Percentiles rank a stretch among this genome's conserved stretches.
Evolutionary conservation across 352 stramenopile species (phyloP).

Genomic region (Pythium inflatum): DNA sequence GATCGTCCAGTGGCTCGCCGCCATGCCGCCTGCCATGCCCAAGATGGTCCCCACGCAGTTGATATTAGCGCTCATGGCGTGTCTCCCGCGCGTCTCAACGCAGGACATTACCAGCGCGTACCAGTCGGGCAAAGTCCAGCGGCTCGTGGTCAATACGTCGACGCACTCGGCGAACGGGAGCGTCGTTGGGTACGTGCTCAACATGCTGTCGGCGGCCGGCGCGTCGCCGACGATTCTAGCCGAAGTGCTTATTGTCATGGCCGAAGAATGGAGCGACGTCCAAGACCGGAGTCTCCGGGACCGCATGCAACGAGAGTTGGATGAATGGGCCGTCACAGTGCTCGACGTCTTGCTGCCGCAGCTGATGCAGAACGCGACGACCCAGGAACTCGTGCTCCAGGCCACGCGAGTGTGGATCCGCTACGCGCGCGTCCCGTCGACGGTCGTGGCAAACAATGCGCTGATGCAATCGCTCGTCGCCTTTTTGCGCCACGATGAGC

Average conservation of each 20-base stretch:
- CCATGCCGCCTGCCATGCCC: slow-evolving; percentile 37
- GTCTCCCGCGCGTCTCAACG: slow-evolving; percentile 49
- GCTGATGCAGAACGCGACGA: slow-evolving; percentile 70
- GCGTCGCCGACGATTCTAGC: slow-evolving; percentile 48
- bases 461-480: slow-evolving; percentile 67
- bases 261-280: slow-evolving; percentile 65
- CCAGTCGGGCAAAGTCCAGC: slow-evolving; percentile 18
- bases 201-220: slow-evolving; percentile 44
- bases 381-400: slow-evolving; percentile 62
- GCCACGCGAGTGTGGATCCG: slow-evolving; percentile 69
- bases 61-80: slow-evolving; percentile 66
- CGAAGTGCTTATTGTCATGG: slow-evolving; percentile 68
- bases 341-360: slow-evolving; percentile 73
- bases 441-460: slow-evolving; percentile 60
- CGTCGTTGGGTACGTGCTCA: slow-evolving; percentile 64
- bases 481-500: slow-evolving; percentile 70
- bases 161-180: slow-evolving; percentile 11
- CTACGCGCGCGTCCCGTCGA: slow-evolving; percentile 47
- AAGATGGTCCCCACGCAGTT: slow-evolving; percentile 80
- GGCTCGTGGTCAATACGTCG: background rate
- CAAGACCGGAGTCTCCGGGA: slow-evolving; percentile 50
- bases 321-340: slow-evolving; percentile 58
- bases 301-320: slow-evolving; percentile 63
- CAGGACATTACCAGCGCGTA: slow-evolving; percentile 37
- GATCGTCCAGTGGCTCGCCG: slow-evolving; percentile 67